Conservation (phyloP, 2,329 filamentous ascomycete species). For the Chalaropsis ovoidea region DNA sequence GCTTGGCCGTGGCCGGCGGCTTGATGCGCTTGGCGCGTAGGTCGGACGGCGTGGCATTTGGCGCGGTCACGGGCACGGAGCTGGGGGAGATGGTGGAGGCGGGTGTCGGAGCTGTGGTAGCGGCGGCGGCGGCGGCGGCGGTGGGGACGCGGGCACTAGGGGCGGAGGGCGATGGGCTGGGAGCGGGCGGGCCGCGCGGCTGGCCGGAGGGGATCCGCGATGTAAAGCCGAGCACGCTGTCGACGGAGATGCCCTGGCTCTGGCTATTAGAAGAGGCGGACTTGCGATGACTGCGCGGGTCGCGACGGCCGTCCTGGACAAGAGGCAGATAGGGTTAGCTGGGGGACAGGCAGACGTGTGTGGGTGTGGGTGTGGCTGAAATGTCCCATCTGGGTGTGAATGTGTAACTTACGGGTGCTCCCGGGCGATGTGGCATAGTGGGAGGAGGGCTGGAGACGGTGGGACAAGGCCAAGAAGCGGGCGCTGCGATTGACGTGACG, state of each 20-base stretch:
- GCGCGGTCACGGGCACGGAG: constrained; percentile 29
- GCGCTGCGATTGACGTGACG: neutral
- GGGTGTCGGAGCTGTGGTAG: constrained; percentile 31
- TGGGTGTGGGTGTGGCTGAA: neutral
- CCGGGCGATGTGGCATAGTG: constrained; percentile 19
- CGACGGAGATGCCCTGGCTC: constrained; percentile 60
- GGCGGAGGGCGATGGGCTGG: constrained; percentile 33
- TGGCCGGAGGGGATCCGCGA: constrained; percentile 94
- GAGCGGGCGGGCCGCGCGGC: constrained; percentile 58
- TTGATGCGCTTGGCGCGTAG: constrained; percentile 24
- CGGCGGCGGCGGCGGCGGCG: constrained; percentile 29
- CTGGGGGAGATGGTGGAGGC: constrained; percentile 32
- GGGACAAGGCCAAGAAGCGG: neutral
- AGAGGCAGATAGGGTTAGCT: constrained; percentile 1
- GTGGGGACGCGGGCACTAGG: constrained; percentile 30
- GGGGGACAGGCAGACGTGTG: neutral
- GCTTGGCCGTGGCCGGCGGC: constrained; percentile 19
- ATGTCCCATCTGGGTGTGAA: neutral
- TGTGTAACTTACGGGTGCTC: constrained; percentile 3
- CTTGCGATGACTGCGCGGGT: constrained; percentile 8
- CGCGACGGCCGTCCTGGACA: constrained; percentile 20
- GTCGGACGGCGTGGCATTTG: constrained; percentile 8
- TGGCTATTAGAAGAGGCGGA: constrained; percentile 14
- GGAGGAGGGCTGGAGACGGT: neutral
- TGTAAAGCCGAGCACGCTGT: constrained; percentile 87